Base-by-base conservation (phyloP, 2,329 filamentous ascomycete species). In the Aspergillus pseudoviridinutans region DNA sequence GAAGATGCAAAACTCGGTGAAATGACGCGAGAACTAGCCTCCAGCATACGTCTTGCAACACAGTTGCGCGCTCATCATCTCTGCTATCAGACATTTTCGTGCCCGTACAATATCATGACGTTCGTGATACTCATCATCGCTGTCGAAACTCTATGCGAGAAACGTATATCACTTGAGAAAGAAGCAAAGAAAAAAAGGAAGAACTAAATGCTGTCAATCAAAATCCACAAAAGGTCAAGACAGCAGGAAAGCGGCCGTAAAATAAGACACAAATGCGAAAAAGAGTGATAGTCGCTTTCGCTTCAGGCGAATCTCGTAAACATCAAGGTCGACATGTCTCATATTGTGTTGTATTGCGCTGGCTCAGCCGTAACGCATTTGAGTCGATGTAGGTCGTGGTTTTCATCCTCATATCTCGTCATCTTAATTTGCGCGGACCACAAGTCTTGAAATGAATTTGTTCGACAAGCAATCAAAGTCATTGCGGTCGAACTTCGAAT, bases 401-500 rank as follows among this genome's bases (percentile, higher is more conserved):
- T 32, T 47, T 58, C 54, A 64, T 67, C 60, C 55, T 68, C 61
- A 61, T 64, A 27, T 50, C 49, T 57, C 51, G 58, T 66, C 61
- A 53, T 66, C 74, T 82, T 82, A 96, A 80, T 95, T 96, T 70
- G 93, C 90, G 68, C 93, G 91, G 75, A 97, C 96, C 74, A 97
- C 92, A 70, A 97, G 85, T 79, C 95, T 95, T 41, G 92, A 95
- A 66, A 97, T 80, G 81, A 97, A 97, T 81, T 97, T 97, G 82
- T 96, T 97, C 54, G 92, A 96, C 72, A 97, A 78, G 60, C 88
- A 94, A 80, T 97, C 93, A 72, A 97, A 97, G 79, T 97, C 91
- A 68, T 88, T 85, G 66, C 90, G 87, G 79, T 96, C 89, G 75
- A 96, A 97, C 76, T 88, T 91, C 69, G 89, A 86, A 58, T 88